phyloP scores from a whole-genome alignment of 192 early-diverging fungal genomes.

The Phlyctochytrium planicorne region DNA sequence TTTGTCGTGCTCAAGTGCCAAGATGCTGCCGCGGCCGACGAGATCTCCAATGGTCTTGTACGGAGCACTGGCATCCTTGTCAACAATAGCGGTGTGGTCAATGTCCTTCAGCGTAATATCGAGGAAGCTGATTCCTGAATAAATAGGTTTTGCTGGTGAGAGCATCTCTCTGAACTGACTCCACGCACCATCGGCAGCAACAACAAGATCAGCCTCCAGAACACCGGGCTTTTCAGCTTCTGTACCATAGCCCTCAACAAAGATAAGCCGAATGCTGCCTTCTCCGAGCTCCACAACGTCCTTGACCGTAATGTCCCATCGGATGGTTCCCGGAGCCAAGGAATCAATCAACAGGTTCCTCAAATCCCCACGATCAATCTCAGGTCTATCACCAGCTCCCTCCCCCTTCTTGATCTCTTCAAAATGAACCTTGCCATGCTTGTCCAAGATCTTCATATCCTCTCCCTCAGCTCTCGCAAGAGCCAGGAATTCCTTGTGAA shows the following conservation, averaged over 20 bases:
- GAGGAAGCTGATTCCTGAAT: slow-evolving; percentile 42
- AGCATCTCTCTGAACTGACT: slow-evolving; percentile 43
- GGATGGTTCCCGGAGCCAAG: slow-evolving; percentile 32
- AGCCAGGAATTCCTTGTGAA: slow-evolving; percentile 30
- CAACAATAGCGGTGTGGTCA: slow-evolving; percentile 8
- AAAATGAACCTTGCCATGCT: slow-evolving; percentile 25
- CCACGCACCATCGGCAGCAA: slow-evolving; percentile 60
- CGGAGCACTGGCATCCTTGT: background rate
- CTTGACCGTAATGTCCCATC: slow-evolving; percentile 26
- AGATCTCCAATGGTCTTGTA: slow-evolving; percentile 24
- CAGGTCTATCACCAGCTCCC: slow-evolving; percentile 27
- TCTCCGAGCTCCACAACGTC: too few relatives aligned
- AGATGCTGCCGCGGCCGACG: slow-evolving; percentile 39
- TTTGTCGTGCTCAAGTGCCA: slow-evolving; percentile 28
- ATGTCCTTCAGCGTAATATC: slow-evolving; percentile 38
- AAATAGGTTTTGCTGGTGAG: slow-evolving; percentile 33
- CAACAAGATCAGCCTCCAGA: slow-evolving; percentile 42
- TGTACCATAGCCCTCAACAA: too few relatives aligned
- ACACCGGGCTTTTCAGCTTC: too few relatives aligned
- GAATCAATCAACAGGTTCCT: slow-evolving; percentile 42
- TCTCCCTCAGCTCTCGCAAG: slow-evolving; percentile 39
- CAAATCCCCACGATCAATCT: slow-evolving; percentile 49
- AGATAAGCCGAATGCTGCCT: too few relatives aligned
- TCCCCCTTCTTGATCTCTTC: slow-evolving; percentile 18
- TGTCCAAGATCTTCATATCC: slow-evolving; percentile 32